Evolutionary conservation across 768 basidiomycete genomes (phyloP), one percentile per base, ranked within the genome.

Genomic region (Hericium erinaceus): DNA sequence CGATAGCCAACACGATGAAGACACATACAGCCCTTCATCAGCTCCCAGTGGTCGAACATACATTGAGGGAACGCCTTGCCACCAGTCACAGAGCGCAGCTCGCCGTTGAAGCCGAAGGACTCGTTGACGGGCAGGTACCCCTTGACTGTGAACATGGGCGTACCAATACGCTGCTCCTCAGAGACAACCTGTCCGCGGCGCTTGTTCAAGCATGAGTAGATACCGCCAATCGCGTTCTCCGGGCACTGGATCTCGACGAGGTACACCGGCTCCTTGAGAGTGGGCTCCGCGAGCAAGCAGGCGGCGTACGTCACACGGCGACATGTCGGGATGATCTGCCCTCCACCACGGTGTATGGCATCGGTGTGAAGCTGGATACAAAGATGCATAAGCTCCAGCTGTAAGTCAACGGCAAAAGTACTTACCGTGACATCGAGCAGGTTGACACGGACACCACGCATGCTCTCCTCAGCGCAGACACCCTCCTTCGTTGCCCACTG

Each of bases 401-500:
- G 55, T 4, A 10, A 12, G 46, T 11, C 6, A 7, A 39, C 13
- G 3, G 50, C 15, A 52, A 37, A n/a, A 39, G 41, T 48, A 74
- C 84, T 62, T 74, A 90, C 92, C 62, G 92, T 94, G 59, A 97
- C 95, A 82, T 97, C 94, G 62, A 95, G 78, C 59, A 98, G 79
- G 78, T 99, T 98, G 78, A 93, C 78, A 61, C 97, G 92, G 67
- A 95, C 81, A 77, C 95, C 95, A 77, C 97, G 93, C 95, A 99
- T 95, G 73, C 89, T 92, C 81, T 99, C 97, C 70, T 98, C 97
- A 56, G 86, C 86, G 67, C 88, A 84, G 65, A 91, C 95, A 81
- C 93, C 93, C 74, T 98, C 95, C 81, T 97, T 98, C 58, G 92
- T 91, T 46, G 97, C 97, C 97, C 95, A 98, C 75, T 98, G 97